Percentiles rank a stretch among this genome's conserved stretches.
phyloP scores from a whole-genome alignment of 2,329 filamentous ascomycete genomes.

The Pseudogymnoascus sp. region DNA sequence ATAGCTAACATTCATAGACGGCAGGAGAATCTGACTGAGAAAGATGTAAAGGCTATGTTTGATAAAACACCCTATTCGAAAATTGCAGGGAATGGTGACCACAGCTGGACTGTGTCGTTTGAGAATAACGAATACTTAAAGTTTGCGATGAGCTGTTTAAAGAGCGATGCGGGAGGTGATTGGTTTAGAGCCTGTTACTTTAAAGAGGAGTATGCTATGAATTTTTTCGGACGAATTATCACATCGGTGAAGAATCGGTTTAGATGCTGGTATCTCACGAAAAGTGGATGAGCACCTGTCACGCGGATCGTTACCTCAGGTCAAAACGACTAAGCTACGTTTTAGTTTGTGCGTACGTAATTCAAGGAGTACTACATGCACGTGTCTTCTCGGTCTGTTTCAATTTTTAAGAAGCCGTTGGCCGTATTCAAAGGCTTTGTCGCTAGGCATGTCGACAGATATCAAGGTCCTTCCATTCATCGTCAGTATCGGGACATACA shows the following conservation, averaged over 20 bases:
- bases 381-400: too few species aligned
- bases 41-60: not conserved
- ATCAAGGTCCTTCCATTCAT: too few species aligned
- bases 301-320: too few species aligned
- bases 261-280: not conserved
- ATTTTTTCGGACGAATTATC: not conserved
- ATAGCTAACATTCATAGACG: not conserved
- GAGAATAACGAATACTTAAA: not conserved
- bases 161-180: not conserved
- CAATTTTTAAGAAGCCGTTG: too few species aligned
- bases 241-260: not conserved
- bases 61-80: not conserved
- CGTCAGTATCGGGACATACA: too few species aligned
- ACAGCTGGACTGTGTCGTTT: not conserved
- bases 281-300: too few species aligned
- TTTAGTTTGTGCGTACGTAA: too few species aligned
- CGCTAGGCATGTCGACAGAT: too few species aligned
- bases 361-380: too few species aligned
- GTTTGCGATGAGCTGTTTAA: not conserved
- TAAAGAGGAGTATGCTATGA: not conserved
- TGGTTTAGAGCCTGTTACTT: not conserved
- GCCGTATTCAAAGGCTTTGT: too few species aligned
- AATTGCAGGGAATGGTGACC: not conserved
- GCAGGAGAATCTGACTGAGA: not conserved
- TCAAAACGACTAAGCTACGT: too few species aligned